Percentiles rank a stretch among this genome's conserved stretches.
These are phyloP conservation scores for Olyra latifolia DNA, from an alignment of 176 grass and related monocot genomes.

Conservation along the genomic window DNA sequence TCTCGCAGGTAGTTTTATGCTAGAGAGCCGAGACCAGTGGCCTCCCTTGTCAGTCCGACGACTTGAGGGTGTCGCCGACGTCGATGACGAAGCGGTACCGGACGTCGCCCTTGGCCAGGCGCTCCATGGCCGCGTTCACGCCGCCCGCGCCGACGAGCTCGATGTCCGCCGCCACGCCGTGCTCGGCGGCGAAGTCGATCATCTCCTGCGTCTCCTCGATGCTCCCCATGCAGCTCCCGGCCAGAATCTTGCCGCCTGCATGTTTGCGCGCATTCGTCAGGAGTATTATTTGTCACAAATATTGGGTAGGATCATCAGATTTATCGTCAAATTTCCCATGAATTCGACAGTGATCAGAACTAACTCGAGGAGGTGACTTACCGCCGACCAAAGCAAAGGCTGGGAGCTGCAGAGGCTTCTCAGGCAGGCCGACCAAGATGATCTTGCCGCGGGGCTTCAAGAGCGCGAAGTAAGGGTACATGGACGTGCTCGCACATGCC, in stretches of 20 bases:
- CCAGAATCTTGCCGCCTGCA: conserved; percentile 53
- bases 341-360: not conserved
- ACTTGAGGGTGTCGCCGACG: conserved; percentile 46
- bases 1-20: not conserved
- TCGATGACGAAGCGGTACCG: conserved; percentile 78
- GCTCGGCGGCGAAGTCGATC: conserved; percentile 54
- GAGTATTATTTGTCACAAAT: no score
- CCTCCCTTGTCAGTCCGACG: conserved; percentile 4
- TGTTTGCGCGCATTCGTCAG: not conserved
- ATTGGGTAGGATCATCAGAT: not conserved
- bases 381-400: conserved; percentile 44
- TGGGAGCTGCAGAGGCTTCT: conserved; percentile 49
- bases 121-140: conserved; percentile 48
- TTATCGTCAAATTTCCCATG: not conserved
- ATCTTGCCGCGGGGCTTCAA: conserved; percentile 59
- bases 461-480: conserved; percentile 36
- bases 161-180: conserved; percentile 38
- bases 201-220: conserved; percentile 67
- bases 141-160: conserved; percentile 39
- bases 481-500: conserved; percentile 27
- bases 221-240: conserved; percentile 57
- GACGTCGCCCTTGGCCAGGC: conserved; percentile 56
- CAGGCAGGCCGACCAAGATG: conserved; percentile 53
- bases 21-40: conserved; percentile 28
- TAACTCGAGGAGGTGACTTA: not conserved